Conservation (phyloP, 78 protist species). For the Pigoraptor vietnamica region DNA sequence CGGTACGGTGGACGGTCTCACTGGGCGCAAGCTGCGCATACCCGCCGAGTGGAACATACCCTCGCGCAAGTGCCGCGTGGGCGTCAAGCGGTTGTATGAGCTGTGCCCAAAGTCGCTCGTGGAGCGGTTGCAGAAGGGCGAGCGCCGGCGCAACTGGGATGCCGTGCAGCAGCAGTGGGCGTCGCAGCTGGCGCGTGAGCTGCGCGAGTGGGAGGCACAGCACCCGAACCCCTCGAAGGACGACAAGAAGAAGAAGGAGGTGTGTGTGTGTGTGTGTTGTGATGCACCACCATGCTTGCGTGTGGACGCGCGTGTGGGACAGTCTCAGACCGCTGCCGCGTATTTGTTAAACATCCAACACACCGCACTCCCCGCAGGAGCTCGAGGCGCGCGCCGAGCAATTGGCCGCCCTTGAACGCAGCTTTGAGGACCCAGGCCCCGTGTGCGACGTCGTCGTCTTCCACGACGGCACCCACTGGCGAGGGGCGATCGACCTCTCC, state of each 20-base stretch:
- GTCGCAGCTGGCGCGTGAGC: too few species aligned
- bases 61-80: slow-evolving; percentile 11
- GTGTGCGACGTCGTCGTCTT: slow-evolving; percentile 34
- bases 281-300: too few species aligned
- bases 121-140: background rate
- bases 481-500: slow-evolving; percentile 20
- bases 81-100: slow-evolving; percentile 24
- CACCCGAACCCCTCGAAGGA: too few species aligned
- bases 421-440: slow-evolving; percentile 33
- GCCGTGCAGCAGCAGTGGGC: too few species aligned
- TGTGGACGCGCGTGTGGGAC: too few species aligned
- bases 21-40: background rate
- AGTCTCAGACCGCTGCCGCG: too few species aligned
- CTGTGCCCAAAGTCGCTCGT: slow-evolving; percentile 25
- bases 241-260: too few species aligned
- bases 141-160: too few species aligned
- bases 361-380: background rate
- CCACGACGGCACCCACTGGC: slow-evolving; percentile 33
- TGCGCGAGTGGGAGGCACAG: too few species aligned
- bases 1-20: slow-evolving; percentile 10
- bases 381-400: slow-evolving; percentile 15
- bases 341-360: too few species aligned
- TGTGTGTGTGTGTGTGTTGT: too few species aligned
- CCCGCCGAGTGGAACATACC: background rate
- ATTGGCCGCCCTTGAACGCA: background rate